Conservation (phyloP, 345 rosid genomes). For the Salix viminalis region DNA sequence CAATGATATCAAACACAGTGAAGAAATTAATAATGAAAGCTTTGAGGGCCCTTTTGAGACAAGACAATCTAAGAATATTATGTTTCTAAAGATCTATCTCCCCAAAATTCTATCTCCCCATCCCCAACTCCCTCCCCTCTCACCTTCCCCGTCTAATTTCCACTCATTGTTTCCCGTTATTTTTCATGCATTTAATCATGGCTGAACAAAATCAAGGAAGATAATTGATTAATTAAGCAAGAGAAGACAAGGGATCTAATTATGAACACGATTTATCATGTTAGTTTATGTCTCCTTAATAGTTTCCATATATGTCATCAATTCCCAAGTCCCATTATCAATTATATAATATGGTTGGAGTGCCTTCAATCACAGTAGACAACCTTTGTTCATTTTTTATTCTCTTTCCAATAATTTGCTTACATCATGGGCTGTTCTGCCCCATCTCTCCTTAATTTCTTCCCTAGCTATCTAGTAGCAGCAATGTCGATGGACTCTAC, state of each 20-base stretch:
- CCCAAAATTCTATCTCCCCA: background rate
- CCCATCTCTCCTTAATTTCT: background rate
- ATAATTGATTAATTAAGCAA: background rate
- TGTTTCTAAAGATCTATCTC: conserved; percentile 4
- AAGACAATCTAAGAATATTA: conserved; percentile 21
- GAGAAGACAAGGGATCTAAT: background rate
- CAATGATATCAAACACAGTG: conserved; percentile 21
- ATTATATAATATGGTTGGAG: background rate
- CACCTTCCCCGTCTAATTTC: background rate
- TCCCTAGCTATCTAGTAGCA: background rate
- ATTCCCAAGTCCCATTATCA: background rate
- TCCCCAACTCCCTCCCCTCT: background rate
- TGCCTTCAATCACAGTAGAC: no score
- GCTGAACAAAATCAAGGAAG: background rate
- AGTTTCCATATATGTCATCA: background rate
- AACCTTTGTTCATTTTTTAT: background rate
- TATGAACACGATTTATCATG: background rate
- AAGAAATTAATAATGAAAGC: background rate
- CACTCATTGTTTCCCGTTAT: background rate
- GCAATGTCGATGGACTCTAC: background rate
- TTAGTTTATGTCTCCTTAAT: background rate
- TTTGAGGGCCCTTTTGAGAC: conserved; percentile 13
- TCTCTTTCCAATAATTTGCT: background rate
- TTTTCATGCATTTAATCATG: background rate
- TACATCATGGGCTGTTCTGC: background rate